Conservation (phyloP, 306 rosid genomes). For the Prunus fruticosa region DNA sequence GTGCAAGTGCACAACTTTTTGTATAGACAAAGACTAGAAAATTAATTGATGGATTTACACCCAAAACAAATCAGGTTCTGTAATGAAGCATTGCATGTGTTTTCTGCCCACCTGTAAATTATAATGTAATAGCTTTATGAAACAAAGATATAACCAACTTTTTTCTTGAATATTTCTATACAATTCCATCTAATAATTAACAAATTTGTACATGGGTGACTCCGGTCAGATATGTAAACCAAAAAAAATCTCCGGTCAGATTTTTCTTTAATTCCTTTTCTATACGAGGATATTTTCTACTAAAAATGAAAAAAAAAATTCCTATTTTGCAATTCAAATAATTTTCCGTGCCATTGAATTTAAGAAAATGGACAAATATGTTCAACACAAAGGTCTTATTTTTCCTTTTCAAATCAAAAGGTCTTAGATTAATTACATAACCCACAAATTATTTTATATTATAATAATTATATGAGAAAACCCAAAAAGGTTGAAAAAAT, state of each 20-base stretch:
- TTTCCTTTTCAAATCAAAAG: too few species aligned
- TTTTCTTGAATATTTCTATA: not conserved
- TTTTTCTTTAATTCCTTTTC: not conserved
- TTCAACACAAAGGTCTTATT: too few species aligned
- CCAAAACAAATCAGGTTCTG: too few species aligned
- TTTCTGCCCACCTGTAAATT: too few species aligned
- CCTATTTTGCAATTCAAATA: not conserved
- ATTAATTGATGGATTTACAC: too few species aligned
- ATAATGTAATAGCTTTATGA: too few species aligned
- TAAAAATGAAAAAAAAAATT: not conserved
- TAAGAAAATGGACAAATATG: not conserved
- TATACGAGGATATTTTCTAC: not conserved
- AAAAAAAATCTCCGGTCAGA: not conserved
- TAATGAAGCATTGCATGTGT: too few species aligned
- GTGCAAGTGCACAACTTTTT: not conserved
- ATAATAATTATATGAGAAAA: too few species aligned
- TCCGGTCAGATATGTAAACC: not conserved
- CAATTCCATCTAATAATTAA: not conserved
- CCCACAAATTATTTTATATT: not conserved
- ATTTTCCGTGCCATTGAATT: not conserved
- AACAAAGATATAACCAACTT: not conserved
- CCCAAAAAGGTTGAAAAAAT: not conserved
- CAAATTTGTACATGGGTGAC: not conserved
- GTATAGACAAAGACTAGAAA: too few species aligned
- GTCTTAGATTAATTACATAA: not conserved